Conservation (phyloP, 768 basidiomycete species). For the Zangia roseola region DNA sequence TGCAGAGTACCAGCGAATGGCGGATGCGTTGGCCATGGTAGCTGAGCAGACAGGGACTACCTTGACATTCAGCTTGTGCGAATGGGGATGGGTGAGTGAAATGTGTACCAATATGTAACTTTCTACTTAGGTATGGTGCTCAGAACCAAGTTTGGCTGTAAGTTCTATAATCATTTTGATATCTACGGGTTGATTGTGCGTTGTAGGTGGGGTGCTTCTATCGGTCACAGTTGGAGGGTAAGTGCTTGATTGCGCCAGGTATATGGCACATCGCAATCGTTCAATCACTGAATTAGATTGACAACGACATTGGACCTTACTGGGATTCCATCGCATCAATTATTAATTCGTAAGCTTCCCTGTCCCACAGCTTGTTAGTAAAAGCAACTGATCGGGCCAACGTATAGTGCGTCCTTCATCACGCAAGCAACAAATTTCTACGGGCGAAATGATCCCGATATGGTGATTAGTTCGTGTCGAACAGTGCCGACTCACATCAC, state of each 20-base stretch:
- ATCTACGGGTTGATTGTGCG: background rate
- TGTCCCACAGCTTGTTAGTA: background rate
- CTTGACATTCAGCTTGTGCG: conserved; percentile 58
- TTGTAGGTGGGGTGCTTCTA: conserved; percentile 35
- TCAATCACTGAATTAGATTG: conserved; percentile 8
- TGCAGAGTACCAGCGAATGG: conserved; percentile 59
- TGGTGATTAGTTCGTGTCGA: conserved; percentile 35
- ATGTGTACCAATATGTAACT: background rate
- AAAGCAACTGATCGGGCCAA: background rate
- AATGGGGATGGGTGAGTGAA: conserved; percentile 61
- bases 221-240: conserved; percentile 45
- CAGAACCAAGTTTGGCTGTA: conserved; percentile 63
- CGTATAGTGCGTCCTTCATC: conserved; percentile 57
- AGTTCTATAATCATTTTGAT: conserved; percentile 34
- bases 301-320: conserved; percentile 31
- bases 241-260: conserved; percentile 3
- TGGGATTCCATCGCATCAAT: conserved; percentile 56
- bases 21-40: conserved; percentile 49
- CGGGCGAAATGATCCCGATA: conserved; percentile 65
- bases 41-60: conserved; percentile 49
- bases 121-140: background rate
- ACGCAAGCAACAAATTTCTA: conserved; percentile 62
- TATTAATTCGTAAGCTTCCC: conserved; percentile 45
- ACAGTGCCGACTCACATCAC: background rate
- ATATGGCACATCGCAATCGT: background rate